Evolutionary conservation across 176 grass and related monocot genomes (phyloP), one percentile per base, ranked within the genome.

Genomic region (Musa troglodytarum): DNA sequence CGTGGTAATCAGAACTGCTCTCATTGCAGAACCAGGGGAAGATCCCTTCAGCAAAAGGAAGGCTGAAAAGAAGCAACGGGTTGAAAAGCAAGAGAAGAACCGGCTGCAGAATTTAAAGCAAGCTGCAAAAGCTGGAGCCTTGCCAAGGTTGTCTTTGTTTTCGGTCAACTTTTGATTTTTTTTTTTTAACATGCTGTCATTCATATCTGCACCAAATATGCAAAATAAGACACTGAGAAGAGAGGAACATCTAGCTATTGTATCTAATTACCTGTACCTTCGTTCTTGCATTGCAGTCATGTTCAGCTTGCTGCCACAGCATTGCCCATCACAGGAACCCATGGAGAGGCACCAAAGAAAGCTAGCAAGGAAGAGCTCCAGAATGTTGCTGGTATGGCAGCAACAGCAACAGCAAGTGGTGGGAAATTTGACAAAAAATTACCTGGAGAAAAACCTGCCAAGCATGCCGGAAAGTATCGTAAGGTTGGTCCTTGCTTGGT

Each of bases 371-470:
- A 87, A 55, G 94, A 98, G 62, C 86, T 98, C 10, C 90, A 93
- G 76, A 77, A 80, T 87, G 95, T 94, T 71, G 90, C 86, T 54
- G 90, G 90, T 50, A 85, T 99, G 84, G 90, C 82, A 84, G 87
- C 88, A 7, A 84, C 95, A 4, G 88, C 95, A 79, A 92, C 95
- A 29, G 95, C 95, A 74, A 99, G 90, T 13, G 90, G 88, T 76
- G 95, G 95, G 7, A 99, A 99, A 74, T 99, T 94, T 50, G 90
- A 99, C 43, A 81, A 91, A 69, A 94, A 99, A 76, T 81, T 99
- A 25, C 84, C 88, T 17, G 95, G 90, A 63, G 95, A 99, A 84
- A 91, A 92, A 76, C 84, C 90, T 76, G 86, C 77, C 22, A 99
- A 94, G 83, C 89, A 99, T 14, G 2, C 75, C 69, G 95, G 95